A percentile compares a stretch with the other conserved stretches of the same genome.
phyloP scores from a whole-genome alignment of 768 basidiomycete genomes.

The Coprinopsis marcescibilis region DNA sequence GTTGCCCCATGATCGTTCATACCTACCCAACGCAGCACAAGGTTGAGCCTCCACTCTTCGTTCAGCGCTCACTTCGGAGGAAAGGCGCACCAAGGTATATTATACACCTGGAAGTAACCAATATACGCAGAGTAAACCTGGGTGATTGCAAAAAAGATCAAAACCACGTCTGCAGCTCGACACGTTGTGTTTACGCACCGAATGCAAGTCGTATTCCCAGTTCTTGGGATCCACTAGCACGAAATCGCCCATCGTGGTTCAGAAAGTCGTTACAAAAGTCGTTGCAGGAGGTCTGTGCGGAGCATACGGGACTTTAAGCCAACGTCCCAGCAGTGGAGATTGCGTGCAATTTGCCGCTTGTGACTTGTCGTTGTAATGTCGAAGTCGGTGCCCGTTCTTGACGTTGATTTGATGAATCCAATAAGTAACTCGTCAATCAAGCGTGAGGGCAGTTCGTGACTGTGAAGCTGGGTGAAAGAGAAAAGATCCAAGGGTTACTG shows the following conservation, averaged over 20 bases:
- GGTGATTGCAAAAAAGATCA: constrained; percentile 7
- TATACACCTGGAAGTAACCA: constrained; percentile 69
- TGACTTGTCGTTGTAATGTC: too few species aligned
- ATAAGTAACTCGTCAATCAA: too few species aligned
- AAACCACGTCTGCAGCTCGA: too few species aligned
- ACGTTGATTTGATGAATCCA: too few species aligned
- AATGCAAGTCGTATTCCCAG: constrained; percentile 79
- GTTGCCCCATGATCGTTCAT: constrained; percentile 75
- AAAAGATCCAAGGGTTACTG: too few species aligned
- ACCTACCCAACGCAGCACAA: constrained; percentile 37
- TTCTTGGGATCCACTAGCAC: constrained; percentile 68
- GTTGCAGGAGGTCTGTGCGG: not conserved
- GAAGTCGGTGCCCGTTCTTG: too few species aligned
- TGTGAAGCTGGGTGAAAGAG: too few species aligned
- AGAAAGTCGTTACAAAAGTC: not conserved
- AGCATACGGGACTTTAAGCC: too few species aligned
- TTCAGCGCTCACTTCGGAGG: too few species aligned
- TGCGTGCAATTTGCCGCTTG: too few species aligned
- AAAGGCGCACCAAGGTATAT: constrained; percentile 52
- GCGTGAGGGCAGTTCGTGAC: too few species aligned
- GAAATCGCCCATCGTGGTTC: constrained; percentile 52
- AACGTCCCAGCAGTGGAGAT: too few species aligned
- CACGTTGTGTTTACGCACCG: constrained; percentile 57
- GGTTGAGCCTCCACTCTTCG: not conserved
- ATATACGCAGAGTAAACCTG: constrained; percentile 72